Evolutionary conservation across 2,329 filamentous ascomycete genomes (phyloP).

Genomic region (Colletotrichum tofieldiae): DNA sequence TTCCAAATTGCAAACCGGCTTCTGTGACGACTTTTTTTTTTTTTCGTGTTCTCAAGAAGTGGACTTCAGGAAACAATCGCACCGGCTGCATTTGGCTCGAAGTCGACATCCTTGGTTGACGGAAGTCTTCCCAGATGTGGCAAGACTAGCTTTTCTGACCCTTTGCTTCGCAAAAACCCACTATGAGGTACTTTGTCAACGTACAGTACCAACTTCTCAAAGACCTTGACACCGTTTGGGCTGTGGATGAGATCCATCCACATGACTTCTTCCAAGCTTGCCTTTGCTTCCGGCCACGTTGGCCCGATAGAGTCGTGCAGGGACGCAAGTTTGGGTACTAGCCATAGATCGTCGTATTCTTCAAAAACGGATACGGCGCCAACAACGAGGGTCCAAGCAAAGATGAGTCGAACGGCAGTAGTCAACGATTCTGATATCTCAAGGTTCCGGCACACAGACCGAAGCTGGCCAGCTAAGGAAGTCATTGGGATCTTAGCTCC

Average conservation of each 20-base stretch:
- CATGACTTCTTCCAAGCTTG: conserved; percentile 45
- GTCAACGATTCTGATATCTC: conserved; percentile 8
- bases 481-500: conserved; percentile 42
- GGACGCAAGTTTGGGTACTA: conserved; percentile 43
- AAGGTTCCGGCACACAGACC: neutral
- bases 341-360: conserved; percentile 44
- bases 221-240: conserved; percentile 38
- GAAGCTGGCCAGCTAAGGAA: neutral
- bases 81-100: neutral
- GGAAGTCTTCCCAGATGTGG: neutral
- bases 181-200: conserved; percentile 6
- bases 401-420: conserved; percentile 44
- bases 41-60: neutral
- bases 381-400: conserved; percentile 47
- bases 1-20: neutral
- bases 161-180: too few species aligned
- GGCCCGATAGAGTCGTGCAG: conserved; percentile 29
- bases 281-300: conserved; percentile 47
- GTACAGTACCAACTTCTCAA: conserved; percentile 29
- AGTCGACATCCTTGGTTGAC: neutral
- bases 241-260: conserved; percentile 50
- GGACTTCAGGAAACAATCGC: too few species aligned
- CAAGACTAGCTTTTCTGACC: too few species aligned
- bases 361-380: conserved; percentile 47
- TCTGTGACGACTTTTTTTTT: neutral